Base-by-base conservation (phyloP, 2,329 filamentous ascomycete genomes). In the Nemania abortiva region DNA sequence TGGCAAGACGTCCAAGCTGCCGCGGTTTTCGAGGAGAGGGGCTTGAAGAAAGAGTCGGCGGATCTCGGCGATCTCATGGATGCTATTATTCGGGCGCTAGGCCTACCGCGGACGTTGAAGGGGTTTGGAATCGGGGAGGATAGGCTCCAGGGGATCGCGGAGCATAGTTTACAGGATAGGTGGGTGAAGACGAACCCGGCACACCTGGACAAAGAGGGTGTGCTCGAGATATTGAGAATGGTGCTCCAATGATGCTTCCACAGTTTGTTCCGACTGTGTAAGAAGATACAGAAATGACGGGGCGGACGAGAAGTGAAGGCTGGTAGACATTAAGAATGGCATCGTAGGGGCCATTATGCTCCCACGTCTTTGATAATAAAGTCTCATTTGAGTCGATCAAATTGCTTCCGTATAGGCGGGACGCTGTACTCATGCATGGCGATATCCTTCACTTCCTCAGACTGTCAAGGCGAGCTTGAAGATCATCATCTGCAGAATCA, bases 381-480 rank as follows among this genome's bases (percentile, higher is more conserved):
- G 11, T 37, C 22, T n/a, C 29, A 15, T 22, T 63, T 13, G 3
- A 45, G 52, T 18, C 54, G 50, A 57, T 24, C n/a, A 37, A n/a
- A 13, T 50, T 20, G 20, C 57, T 55, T 31, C 22, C 13, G n/a
- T 24, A 47, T 27, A 37, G 34, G 39, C 11, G 49, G 31, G 50
- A 42, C 34, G 52, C 31, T 39, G 49, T 37, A 24, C 24, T 63
- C n/a, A 56, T 34, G 53, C 39, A 61, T 15, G 22, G 49, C n/a
- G 15, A n/a, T 6, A 34, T 13, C 42, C 24, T 27, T 72, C 81
- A 89, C 79, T 86, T 86, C 77, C 92, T 87, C 73, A 98, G 84
- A 80, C 95, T 97, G 79, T 98, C 94, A 61, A 99, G 87, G 68
- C 96, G 90, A 72, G 96, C 95, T 83, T 98, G 95, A 29, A 99